Conservation (phyloP, 495 filamentous ascomycete genomes). For the Mycothermus thermophilus region DNA sequence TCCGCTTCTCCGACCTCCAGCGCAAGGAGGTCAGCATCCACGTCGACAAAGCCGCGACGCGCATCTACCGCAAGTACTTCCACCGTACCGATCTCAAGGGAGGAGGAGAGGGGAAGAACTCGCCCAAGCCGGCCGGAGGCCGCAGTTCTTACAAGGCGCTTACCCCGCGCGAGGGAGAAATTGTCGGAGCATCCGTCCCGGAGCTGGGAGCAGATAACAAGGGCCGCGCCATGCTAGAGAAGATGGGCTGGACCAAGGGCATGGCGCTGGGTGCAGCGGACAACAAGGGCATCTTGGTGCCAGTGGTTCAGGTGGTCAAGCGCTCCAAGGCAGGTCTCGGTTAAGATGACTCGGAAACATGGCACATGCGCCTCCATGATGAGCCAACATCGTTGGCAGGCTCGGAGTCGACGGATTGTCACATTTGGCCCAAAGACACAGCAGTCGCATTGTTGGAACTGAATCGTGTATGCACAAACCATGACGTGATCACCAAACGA, state of each 20-base stretch:
- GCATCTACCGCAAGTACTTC: constrained; percentile 35
- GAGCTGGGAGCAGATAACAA: constrained; percentile 75
- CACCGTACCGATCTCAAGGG: constrained; percentile 29
- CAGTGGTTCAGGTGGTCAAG: constrained; percentile 80
- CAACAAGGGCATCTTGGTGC: constrained; percentile 78
- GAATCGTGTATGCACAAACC: too few relatives aligned
- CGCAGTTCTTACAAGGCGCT: constrained; percentile 23
- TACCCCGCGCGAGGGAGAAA: constrained; percentile 69
- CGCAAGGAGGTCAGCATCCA: constrained; percentile 20
- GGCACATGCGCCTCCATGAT: too few relatives aligned
- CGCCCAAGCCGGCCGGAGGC: constrained; percentile 9
- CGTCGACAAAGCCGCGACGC: constrained; percentile 27
- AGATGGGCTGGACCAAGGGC: constrained; percentile 91
- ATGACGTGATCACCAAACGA: too few relatives aligned
- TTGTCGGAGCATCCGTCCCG: constrained; percentile 72
- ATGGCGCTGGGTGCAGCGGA: constrained; percentile 71
- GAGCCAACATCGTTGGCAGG: too few relatives aligned
- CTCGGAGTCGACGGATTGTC: too few relatives aligned
- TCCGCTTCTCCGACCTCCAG: constrained; percentile 33
- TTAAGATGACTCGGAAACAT: too few relatives aligned
- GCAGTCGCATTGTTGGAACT: too few relatives aligned
- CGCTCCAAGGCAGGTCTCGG: constrained; percentile 74
- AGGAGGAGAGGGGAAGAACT: background rate
- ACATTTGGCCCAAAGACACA: too few relatives aligned
- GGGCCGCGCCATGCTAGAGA: constrained; percentile 81